phyloP scores from a whole-genome alignment of 2,329 filamentous ascomycete species.

The Aspergillus latus region DNA sequence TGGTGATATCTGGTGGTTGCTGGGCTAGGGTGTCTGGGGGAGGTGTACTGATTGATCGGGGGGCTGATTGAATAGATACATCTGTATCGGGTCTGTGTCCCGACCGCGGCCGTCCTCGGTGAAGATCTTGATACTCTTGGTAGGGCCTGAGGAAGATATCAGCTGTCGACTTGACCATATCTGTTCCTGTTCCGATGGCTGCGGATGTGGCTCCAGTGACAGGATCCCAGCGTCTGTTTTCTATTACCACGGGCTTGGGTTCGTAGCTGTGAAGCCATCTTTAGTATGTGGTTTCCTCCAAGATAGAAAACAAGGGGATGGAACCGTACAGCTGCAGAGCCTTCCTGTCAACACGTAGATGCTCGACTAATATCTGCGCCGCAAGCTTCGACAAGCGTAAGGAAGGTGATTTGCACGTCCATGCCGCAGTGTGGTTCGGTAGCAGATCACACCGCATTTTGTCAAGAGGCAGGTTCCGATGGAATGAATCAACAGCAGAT shows the following conservation, averaged over 20 bases:
- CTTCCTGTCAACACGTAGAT: constrained; percentile 22
- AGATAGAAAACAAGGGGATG: not conserved
- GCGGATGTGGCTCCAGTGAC: constrained; percentile 31
- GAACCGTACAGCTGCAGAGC: constrained; percentile 24
- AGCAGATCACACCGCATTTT: constrained; percentile 28
- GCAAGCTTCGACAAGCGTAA: constrained; percentile 27
- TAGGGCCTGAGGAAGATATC: constrained; percentile 32
- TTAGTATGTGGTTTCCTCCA: not conserved
- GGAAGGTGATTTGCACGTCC: constrained; percentile 22
- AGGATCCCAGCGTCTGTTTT: constrained; percentile 37
- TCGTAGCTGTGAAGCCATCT: constrained; percentile 21
- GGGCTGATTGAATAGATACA: not conserved
- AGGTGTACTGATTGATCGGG: not conserved
- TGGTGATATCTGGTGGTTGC: not conserved
- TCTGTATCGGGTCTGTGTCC: not conserved
- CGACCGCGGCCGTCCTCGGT: not conserved
- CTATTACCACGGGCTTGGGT: constrained; percentile 32
- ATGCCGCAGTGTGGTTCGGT: constrained; percentile 30
- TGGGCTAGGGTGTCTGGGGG: not conserved
- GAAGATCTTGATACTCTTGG: constrained; percentile 22
- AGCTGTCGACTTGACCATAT: constrained; percentile 26
- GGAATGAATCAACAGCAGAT: constrained; percentile 47
- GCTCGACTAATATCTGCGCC: constrained; percentile 25
- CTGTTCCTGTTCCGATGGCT: constrained; percentile 25
- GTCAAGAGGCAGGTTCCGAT: constrained; percentile 34